These are phyloP conservation scores for Podosphaera fusca DNA, from an alignment of 2,329 filamentous ascomycete species.

Conservation along the genomic window DNA sequence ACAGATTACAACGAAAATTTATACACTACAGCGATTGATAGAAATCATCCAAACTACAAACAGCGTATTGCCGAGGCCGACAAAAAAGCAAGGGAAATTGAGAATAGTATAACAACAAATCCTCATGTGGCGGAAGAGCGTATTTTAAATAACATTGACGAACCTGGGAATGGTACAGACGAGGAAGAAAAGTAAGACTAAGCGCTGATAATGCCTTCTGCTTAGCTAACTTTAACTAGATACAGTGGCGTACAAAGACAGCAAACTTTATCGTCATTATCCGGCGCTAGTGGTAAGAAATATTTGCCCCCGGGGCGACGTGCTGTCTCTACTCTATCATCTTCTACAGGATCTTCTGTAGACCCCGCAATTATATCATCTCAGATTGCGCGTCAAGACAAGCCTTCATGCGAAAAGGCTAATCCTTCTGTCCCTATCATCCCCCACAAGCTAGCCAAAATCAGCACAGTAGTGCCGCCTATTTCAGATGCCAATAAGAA, in stretches of 20 bases:
- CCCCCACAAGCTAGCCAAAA: conserved; percentile 7
- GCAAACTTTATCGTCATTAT: conserved; percentile 45
- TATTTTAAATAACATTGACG: conserved; percentile 40
- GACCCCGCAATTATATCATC: conserved; percentile 82
- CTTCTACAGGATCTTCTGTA: conserved; percentile 52
- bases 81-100: conserved; percentile 72
- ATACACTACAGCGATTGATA: conserved; percentile 83
- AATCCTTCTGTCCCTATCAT: conserved; percentile 9
- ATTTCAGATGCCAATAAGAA: conserved; percentile 11
- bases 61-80: conserved; percentile 59
- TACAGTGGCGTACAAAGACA: conserved; percentile 79
- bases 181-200: conserved; percentile 44
- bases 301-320: conserved; percentile 82
- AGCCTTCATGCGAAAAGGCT: conserved; percentile 11
- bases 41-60: conserved; percentile 58
- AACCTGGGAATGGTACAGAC: conserved; percentile 43
- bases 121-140: conserved; percentile 80
- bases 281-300: conserved; percentile 28
- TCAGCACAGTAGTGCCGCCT: conserved; percentile 12
- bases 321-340: conserved; percentile 50
- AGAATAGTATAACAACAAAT: conserved; percentile 48
- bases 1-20: conserved; percentile 86
- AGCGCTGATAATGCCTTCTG: no score
- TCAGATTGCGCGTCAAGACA: conserved; percentile 36
- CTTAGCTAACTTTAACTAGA: conserved; percentile 20